Evolutionary conservation across 805 yeast genomes (phyloP), one percentile per base, ranked within the genome.

Genomic region (Metschnikowia corniflorae): DNA sequence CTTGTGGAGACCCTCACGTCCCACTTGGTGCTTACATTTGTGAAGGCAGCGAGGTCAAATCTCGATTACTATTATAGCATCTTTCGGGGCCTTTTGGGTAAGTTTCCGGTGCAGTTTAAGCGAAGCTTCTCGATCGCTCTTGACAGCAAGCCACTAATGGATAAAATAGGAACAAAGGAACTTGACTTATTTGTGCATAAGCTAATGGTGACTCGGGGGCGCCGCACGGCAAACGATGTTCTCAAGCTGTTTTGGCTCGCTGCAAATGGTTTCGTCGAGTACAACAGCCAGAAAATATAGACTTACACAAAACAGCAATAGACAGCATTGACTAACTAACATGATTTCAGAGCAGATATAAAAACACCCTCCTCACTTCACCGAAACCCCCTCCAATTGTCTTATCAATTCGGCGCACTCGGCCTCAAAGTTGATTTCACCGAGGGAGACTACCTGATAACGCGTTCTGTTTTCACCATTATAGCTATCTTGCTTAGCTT

Each of bases 401-500:
- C 66, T 68, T 21, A 73, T 70, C 51, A 85, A 68, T 33, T 60
- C 73, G 29, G 77, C 83, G 40, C 79, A 71, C 59, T 85, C 94
- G 22, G 70, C 70, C 37, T 62, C 64, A 53, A 58, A 82, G 49
- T 81, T 78, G 35, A 85, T 51, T 26, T 68, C 68, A 34, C 68
- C 68, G 18, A 82, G 47, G 12, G 73, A 70, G 32, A 77, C 65
- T 3, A 77, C 85, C 38, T 81, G 81, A 57, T 82, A 86, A 57
- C 96, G 77, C 13, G 86, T 78, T 58, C 91, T 75, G 20, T 76
- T 73, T 31, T 73, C 76, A 35, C 88, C 95, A 51, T 88, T 83
- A 60, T 86, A 93, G 43, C 74, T 78, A 54, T 93, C 97, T 53
- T 78, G 85, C 56, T 80, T 77, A 10, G 95, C 96, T 53, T 84